A percentile compares a stretch with the other conserved stretches of the same genome.
phyloP scores from a whole-genome alignment of 257 asterid species.

The Przewalskia tangutica region DNA sequence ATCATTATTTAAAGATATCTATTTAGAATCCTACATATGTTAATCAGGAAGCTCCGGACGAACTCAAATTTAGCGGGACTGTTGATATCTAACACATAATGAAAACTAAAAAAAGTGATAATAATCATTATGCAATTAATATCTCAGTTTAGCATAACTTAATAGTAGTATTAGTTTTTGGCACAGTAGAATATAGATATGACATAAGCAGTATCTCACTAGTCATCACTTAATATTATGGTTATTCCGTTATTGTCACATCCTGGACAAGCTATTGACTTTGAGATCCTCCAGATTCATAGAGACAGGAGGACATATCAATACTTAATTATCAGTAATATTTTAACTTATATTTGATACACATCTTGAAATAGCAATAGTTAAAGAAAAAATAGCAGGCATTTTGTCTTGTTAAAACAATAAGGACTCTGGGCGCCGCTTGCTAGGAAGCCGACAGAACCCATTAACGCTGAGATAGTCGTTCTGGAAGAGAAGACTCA shows the following conservation, averaged over 20 bases:
- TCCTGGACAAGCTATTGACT: neutral
- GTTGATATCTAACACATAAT: neutral
- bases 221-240: neutral
- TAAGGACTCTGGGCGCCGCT: too few relatives aligned
- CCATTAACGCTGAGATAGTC: too few relatives aligned
- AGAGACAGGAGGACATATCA: neutral
- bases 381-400: neutral
- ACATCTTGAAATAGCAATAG: neutral
- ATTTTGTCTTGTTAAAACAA: neutral
- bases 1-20: too few relatives aligned
- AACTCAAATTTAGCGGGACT: too few relatives aligned
- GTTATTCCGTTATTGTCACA: neutral
- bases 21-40: too few relatives aligned
- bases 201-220: neutral
- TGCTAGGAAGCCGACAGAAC: too few relatives aligned
- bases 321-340: neutral
- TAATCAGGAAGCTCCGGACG: too few relatives aligned
- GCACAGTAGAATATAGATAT: neutral
- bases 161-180: neutral
- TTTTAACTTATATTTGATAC: neutral
- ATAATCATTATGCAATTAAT: neutral
- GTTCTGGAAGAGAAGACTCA: too few relatives aligned
- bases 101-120: too few relatives aligned
- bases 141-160: neutral
- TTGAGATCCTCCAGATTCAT: neutral